Evolutionary conservation across 805 yeast species (phyloP).

Genomic region (Starmerella geochares): DNA sequence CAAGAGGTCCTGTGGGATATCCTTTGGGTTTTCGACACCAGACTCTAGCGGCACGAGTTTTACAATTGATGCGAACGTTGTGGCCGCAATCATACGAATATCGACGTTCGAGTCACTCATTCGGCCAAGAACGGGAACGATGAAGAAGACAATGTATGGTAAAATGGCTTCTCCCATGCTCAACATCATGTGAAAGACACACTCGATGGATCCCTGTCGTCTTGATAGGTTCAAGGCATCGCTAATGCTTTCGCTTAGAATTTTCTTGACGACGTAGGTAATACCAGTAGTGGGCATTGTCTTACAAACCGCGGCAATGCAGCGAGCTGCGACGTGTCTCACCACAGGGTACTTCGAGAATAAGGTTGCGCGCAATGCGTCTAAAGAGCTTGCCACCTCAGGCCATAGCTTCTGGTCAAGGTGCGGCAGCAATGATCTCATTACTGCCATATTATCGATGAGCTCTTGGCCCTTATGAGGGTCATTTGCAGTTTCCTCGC

Average conservation of each 20-base stretch:
- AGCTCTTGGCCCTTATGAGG: conserved; percentile 44
- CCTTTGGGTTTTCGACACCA: conserved; percentile 91
- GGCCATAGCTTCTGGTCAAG: conserved; percentile 41
- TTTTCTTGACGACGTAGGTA: conserved; percentile 63
- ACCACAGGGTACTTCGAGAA: conserved; percentile 69
- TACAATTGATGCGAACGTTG: conserved; percentile 91
- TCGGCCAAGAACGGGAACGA: conserved; percentile 92
- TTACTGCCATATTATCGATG: conserved; percentile 76
- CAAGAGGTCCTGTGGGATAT: conserved; percentile 71
- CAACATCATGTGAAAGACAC: conserved; percentile 71
- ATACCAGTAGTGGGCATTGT: conserved; percentile 60
- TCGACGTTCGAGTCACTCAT: conserved; percentile 93
- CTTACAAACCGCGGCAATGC: conserved; percentile 69
- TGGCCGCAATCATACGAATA: conserved; percentile 82
- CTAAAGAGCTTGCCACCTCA: conserved; percentile 39
- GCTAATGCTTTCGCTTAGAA: conserved; percentile 62
- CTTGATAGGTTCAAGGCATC: conserved; percentile 60
- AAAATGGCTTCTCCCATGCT: conserved; percentile 81
- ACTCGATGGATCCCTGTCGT: conserved; percentile 91
- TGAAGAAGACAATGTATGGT: conserved; percentile 89
- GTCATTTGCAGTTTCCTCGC: conserved; percentile 20
- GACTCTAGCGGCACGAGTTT: conserved; percentile 94
- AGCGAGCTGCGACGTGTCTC: conserved; percentile 81
- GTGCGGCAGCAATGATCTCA: conserved; percentile 61
- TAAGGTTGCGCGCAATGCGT: conserved; percentile 44